Conservation (phyloP, 2,329 filamentous ascomycete species). For the Rhinocladiella similis region DNA sequence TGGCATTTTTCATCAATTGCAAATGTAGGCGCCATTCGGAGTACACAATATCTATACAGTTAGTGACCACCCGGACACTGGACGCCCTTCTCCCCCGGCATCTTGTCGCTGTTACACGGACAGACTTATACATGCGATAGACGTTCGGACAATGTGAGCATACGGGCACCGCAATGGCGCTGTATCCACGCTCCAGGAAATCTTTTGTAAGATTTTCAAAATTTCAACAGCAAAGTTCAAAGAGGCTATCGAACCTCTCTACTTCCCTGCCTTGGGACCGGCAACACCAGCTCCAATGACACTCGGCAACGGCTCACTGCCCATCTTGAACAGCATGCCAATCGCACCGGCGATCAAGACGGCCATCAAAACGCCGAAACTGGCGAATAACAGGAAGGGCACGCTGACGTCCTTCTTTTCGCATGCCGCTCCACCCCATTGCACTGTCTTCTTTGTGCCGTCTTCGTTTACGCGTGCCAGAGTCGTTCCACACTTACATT, state of each 20-base stretch:
- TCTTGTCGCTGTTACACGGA: too few relatives aligned
- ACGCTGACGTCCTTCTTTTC: slow-evolving; percentile 88
- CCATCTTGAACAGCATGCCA: slow-evolving; percentile 77
- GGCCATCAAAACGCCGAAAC: slow-evolving; percentile 70
- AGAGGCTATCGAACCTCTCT: background rate
- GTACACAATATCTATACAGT: too few relatives aligned
- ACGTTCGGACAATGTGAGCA: too few relatives aligned
- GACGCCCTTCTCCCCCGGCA: too few relatives aligned
- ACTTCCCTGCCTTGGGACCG: slow-evolving; percentile 57
- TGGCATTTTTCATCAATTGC: too few relatives aligned
- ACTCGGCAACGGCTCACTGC: slow-evolving; percentile 82
- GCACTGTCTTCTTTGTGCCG: slow-evolving; percentile 60
- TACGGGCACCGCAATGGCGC: too few relatives aligned
- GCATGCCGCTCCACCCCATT: slow-evolving; percentile 84
- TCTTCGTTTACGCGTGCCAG: slow-evolving; percentile 48
- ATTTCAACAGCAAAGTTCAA: too few relatives aligned
- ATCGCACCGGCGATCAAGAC: slow-evolving; percentile 69
- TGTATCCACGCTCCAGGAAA: too few relatives aligned
- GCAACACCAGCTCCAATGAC: slow-evolving; percentile 96
- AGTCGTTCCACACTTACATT: slow-evolving; percentile 71
- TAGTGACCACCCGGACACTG: too few relatives aligned
- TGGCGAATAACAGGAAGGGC: slow-evolving; percentile 82
- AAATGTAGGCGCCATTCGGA: too few relatives aligned
- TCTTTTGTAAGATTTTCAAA: too few relatives aligned
- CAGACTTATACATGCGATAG: too few relatives aligned